Evolutionary conservation across 495 filamentous ascomycete genomes (phyloP), one percentile per base, ranked within the genome.

Genomic region (Penicillium steckii): DNA sequence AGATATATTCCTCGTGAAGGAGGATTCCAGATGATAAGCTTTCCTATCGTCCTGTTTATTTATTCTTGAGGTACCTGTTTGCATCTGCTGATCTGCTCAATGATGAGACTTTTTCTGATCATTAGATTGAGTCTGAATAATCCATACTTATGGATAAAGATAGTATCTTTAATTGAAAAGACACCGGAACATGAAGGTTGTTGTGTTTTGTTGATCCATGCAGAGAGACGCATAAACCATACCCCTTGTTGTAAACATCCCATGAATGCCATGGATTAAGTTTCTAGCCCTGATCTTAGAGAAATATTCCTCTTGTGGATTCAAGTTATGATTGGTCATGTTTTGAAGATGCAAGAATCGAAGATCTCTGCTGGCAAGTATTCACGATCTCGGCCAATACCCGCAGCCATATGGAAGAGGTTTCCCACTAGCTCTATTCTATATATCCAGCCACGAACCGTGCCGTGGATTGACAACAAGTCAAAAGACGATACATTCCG

Each of bases 401-500:
- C 3, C 2, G 8, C 13, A 8, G 15, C 8, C n/a, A 43, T 43
- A 22, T 23, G 33, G 33, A 38, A 43, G 8, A 22, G 23, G 5
- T 19, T 22, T 43, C 40, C 40, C 12, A 17, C 8, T 8, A 9
- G 23, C 9, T 12, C 18, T 12, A 43, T 10, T 13, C 7, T 8
- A 43, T 19, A 37, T 7, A 37, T 37, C 5, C 33, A 37, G 15
- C 33, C 33, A 37, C 33, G 7, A 17, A n/a, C 15, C 8, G 33
- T 17, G 13, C 33, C 15, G 15, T 15, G 8, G 8, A 15, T 18
- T 26, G 22, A 25, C 17, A 26, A n/a, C 17, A 13, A 38, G 56
- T 43, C 26, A 7, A 21, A 5, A n/a, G 4, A n/a, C 27, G 40
- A 25, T 25, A 30, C 57, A 60, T 60, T 57, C 53, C 29, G 50